Evolutionary conservation across 805 yeast genomes (phyloP).

Genomic region (Starmerella apicola): DNA sequence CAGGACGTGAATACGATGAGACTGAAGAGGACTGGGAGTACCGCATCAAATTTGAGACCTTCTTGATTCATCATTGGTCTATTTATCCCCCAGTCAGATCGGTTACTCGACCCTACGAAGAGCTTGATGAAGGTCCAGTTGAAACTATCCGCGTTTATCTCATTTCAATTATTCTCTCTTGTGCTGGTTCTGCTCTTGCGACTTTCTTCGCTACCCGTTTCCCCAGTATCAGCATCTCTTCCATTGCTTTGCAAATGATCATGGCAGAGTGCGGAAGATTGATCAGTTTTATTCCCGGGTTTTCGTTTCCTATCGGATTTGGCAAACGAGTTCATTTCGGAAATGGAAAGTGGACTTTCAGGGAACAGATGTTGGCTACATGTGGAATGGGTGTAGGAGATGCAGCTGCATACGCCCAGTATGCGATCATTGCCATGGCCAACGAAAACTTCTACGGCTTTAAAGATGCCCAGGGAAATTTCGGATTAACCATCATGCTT

Average conservation of each 20-base stretch:
- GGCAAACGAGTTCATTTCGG: slow-evolving; percentile 27
- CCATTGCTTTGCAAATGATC: slow-evolving; percentile 46
- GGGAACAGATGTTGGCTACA: slow-evolving; percentile 18
- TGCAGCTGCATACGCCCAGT: slow-evolving; percentile 14
- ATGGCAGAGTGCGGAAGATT: slow-evolving; percentile 47
- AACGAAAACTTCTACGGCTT: slow-evolving; percentile 7
- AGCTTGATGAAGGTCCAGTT: slow-evolving; percentile 27
- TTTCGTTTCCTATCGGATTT: slow-evolving; percentile 13
- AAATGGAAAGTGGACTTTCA: slow-evolving; percentile 39
- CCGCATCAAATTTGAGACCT: slow-evolving; percentile 32
- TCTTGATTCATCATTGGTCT: slow-evolving; percentile 33
- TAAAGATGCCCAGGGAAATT: slow-evolving; percentile 5
- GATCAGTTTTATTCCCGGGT: slow-evolving; percentile 24
- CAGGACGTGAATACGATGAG: slow-evolving; percentile 1
- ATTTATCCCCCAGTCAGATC: slow-evolving; percentile 54
- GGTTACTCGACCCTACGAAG: slow-evolving; percentile 39
- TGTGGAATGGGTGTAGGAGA: slow-evolving; percentile 22
- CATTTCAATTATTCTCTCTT: slow-evolving; percentile 39
- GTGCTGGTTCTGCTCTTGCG: slow-evolving; percentile 32
- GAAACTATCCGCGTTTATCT: slow-evolving; percentile 44
- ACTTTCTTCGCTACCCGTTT: slow-evolving; percentile 40
- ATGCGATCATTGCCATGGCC: slow-evolving; percentile 10
- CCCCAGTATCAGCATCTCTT: slow-evolving; percentile 40
- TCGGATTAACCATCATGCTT: slow-evolving; percentile 41
- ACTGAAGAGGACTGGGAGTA: slow-evolving; percentile 19